Base-by-base conservation (phyloP, 106 monocot genomes). In the Dendrobium nobile region DNA sequence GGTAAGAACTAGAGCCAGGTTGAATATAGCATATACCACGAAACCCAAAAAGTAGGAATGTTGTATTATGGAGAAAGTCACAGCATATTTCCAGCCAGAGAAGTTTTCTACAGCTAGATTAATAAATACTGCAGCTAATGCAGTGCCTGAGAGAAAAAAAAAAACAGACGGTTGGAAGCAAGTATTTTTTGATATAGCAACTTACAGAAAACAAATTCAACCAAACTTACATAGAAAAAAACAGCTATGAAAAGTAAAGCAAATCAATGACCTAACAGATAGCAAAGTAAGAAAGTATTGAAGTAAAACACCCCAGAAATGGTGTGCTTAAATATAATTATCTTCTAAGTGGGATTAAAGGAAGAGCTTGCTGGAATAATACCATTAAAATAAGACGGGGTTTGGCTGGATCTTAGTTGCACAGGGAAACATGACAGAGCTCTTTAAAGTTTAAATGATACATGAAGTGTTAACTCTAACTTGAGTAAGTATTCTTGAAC, bases 31-130 rank as follows among this genome's bases (percentile, higher is more conserved):
- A 54, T 91, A 98, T 77, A 95, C 91, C 73, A 98, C 90, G 88
- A 92, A 95, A 64, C 95, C 98, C 41, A 87, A 91, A 83, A 98
- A 87, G 75, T 98, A 98, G 22, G 98, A 95, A 70, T 91, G 92
- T 56, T 98, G 90, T 82, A 95, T 86, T 86, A 95, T 92, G 61
- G 94, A 88, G 83, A 98, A 93, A 10, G 98, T 95, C 44, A 82
- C 82, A 78, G 93, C 88, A 85, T 92, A 98, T 85, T 98, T 98
- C 98, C 94, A 98, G 47, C 98, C 98, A 79, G 94, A 98, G 54
- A 98, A 98, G 84, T 98, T 98, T 55, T 98, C 98, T 88, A 98
- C 94, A 74, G 98, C 98, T 72, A 98, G 86, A 82, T 98, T 98
- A 77, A 98, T 98, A 77, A 95, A 98, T 41, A 95, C 88, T 83